Percentiles rank a stretch among this genome's conserved stretches.
Conservation (phyloP, 2,329 filamentous ascomycete genomes). For the Neophaeococcomyces mojaviensis region DNA sequence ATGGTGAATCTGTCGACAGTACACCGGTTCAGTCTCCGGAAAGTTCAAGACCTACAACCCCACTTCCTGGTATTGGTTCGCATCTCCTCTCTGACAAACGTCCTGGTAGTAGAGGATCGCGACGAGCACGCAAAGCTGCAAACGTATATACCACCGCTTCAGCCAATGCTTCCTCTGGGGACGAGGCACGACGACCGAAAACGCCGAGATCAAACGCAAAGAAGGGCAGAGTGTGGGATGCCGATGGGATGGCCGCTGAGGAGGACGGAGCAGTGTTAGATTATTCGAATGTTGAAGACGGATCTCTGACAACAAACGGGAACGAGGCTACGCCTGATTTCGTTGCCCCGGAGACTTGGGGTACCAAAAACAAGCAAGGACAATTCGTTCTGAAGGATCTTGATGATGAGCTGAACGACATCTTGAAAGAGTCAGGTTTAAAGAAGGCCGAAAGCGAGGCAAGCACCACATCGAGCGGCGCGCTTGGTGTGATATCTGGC, state of each 20-base stretch:
- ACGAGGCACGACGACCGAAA: slow-evolving; percentile 62
- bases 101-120: slow-evolving; percentile 68
- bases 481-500: slow-evolving; percentile 74
- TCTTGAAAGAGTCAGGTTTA: slow-evolving; percentile 71
- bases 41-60: slow-evolving; percentile 72
- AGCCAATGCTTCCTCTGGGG: slow-evolving; percentile 68
- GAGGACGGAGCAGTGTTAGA: slow-evolving; percentile 74
- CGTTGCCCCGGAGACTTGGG: slow-evolving; percentile 75
- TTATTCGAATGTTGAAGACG: slow-evolving; percentile 64
- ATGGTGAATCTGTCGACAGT: slow-evolving; percentile 53
- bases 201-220: slow-evolving; percentile 53
- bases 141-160: slow-evolving; percentile 52
- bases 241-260: slow-evolving; percentile 78
- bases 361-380: slow-evolving; percentile 73
- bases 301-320: slow-evolving; percentile 38
- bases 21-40: slow-evolving; percentile 65
- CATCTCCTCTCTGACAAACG: slow-evolving; percentile 64
- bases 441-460: slow-evolving; percentile 47
- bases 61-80: slow-evolving; percentile 47
- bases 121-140: slow-evolving; percentile 67
- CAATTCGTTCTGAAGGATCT: slow-evolving; percentile 91
- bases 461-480: slow-evolving; percentile 65
- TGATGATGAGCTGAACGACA: slow-evolving; percentile 85
- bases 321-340: slow-evolving; percentile 50
- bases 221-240: slow-evolving; percentile 87